phyloP scores from a whole-genome alignment of 169 alveolate genomes.

The Plasmodium coatneyi region DNA sequence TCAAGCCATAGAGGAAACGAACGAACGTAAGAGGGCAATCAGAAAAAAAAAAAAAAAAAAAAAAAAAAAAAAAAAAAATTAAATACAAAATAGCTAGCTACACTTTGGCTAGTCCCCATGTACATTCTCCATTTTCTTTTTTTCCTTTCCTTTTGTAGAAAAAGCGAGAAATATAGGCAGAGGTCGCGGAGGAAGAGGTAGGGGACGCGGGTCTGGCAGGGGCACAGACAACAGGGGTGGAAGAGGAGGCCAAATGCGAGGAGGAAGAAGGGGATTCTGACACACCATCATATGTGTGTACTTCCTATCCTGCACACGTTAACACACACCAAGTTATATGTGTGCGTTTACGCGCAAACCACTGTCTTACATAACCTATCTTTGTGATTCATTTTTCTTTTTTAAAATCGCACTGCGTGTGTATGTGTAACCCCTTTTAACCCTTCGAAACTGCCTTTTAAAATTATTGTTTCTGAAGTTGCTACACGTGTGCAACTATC shows the following conservation, averaged over 20 bases:
- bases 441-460: not conserved
- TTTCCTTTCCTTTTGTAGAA: conserved; percentile 6
- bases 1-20: conserved; percentile 86
- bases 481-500: not conserved
- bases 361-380: not conserved
- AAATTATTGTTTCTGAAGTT: not conserved
- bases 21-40: conserved; percentile 49
- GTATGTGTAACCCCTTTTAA: not conserved
- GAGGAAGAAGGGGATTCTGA: conserved; percentile 28
- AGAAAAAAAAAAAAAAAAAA: not conserved
- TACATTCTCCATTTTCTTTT: not conserved
- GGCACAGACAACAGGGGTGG: conserved; percentile 37
- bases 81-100: conserved; percentile 1
- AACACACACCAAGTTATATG: conserved; percentile 1
- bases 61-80: not conserved
- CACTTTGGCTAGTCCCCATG: not conserved
- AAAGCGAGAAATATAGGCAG: conserved; percentile 44
- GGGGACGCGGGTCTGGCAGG: conserved; percentile 21
- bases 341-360: not conserved
- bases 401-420: not conserved
- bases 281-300: not conserved
- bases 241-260: conserved; percentile 11
- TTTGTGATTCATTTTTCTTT: not conserved
- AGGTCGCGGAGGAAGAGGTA: conserved; percentile 65
- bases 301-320: not conserved